Evolutionary conservation across 495 filamentous ascomycete species (phyloP).

Genomic region (Aspergillus ellipticus): DNA sequence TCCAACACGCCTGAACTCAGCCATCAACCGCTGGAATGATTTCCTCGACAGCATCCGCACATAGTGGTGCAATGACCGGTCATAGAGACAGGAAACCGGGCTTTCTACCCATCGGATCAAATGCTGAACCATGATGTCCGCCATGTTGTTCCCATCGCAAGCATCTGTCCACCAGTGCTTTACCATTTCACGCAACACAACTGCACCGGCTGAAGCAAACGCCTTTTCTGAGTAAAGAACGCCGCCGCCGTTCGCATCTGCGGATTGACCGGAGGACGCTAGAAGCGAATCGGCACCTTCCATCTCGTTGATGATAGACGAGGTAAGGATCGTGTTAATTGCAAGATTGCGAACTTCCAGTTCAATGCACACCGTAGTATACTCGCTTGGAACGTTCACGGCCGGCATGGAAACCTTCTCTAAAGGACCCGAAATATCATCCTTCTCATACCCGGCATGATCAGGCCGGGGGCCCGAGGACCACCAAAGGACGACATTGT

Average conservation of each 20-base stretch:
- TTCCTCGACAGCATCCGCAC: constrained; percentile 98
- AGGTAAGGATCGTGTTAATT: constrained; percentile 97
- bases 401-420: constrained; percentile 93
- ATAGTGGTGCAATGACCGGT: constrained; percentile 94
- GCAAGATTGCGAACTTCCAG: constrained; percentile 89
- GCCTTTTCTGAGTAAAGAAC: constrained; percentile 84
- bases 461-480: constrained; percentile 80
- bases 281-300: constrained; percentile 71
- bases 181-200: constrained; percentile 94
- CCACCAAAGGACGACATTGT: constrained; percentile 98
- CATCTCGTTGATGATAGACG: constrained; percentile 94
- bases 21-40: constrained; percentile 94
- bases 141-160: constrained; percentile 85
- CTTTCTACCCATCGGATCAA: constrained; percentile 95
- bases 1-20: constrained; percentile 91
- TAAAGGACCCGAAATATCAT: constrained; percentile 78
- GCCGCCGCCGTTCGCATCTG: constrained; percentile 60
- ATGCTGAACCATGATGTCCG: constrained; percentile 96
- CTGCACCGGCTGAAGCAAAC: constrained; percentile 85
- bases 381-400: constrained; percentile 87
- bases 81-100: constrained; percentile 88
- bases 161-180: constrained; percentile 98
- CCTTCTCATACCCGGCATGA: constrained; percentile 92
- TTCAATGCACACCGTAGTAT: constrained; percentile 95
- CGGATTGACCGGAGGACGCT: constrained; percentile 61